Evolutionary conservation across 495 filamentous ascomycete species (phyloP).

Genomic region (Jackrogersella multiformis): DNA sequence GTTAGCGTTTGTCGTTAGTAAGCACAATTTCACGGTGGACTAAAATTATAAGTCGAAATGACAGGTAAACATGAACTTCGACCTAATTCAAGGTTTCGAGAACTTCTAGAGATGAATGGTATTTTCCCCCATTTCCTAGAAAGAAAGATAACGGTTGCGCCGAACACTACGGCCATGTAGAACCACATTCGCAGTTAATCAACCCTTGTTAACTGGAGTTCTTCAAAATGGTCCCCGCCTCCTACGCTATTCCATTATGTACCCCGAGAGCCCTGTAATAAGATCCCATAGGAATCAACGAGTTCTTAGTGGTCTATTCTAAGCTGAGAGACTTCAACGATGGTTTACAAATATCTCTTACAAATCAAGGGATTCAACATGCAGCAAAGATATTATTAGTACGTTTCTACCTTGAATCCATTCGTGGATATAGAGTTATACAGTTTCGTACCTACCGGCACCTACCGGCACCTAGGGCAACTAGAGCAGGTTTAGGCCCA

Average conservation of each 20-base stretch:
- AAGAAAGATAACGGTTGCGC: background rate
- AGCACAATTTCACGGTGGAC: background rate
- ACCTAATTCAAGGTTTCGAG: background rate
- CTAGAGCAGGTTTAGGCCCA: background rate
- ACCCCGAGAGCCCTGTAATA: background rate
- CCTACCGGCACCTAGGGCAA: background rate
- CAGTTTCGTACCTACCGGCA: no score
- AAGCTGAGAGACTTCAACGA: no score
- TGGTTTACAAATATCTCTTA: no score
- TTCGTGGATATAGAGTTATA: background rate
- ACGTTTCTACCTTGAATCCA: background rate
- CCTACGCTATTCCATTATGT: background rate
- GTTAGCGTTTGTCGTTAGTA: background rate
- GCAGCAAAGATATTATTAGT: background rate
- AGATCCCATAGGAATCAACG: background rate
- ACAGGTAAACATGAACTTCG: background rate
- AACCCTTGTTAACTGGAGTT: constrained; percentile 4
- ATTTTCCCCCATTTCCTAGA: background rate
- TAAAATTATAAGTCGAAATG: background rate
- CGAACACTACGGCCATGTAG: background rate
- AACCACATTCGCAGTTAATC: background rate
- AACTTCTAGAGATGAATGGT: background rate
- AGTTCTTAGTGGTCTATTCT: no score
- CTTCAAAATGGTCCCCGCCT: background rate
- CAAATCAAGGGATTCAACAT: no score